These are phyloP conservation scores for Acacia concinna DNA, from an alignment of 331 rosid species.

Conservation along the genomic window DNA sequence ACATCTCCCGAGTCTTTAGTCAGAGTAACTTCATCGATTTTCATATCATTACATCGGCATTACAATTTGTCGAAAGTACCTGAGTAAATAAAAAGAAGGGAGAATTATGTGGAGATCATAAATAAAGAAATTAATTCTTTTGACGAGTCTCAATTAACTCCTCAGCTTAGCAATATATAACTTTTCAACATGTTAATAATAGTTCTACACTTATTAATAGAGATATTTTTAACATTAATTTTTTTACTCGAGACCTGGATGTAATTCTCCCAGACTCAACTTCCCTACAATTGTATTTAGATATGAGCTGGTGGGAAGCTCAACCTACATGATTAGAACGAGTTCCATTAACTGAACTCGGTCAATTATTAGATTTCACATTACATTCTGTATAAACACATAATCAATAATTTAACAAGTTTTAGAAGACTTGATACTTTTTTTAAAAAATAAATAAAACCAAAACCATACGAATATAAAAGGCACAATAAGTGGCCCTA, in stretches of 20 bases:
- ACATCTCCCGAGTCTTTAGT: too few relatives aligned
- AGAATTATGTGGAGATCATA: too few relatives aligned
- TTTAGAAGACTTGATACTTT: background rate
- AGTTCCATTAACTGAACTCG: background rate
- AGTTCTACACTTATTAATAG: too few relatives aligned
- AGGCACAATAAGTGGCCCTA: background rate
- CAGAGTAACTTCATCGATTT: too few relatives aligned
- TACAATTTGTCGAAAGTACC: background rate
- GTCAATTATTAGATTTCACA: background rate
- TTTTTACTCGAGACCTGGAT: too few relatives aligned
- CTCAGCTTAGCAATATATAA: too few relatives aligned
- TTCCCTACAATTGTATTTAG: background rate
- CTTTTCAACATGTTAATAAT: too few relatives aligned
- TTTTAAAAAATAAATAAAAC: background rate
- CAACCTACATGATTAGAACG: background rate
- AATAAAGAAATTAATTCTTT: too few relatives aligned
- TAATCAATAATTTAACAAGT: background rate
- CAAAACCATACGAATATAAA: background rate
- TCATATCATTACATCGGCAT: too few relatives aligned
- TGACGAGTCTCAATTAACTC: too few relatives aligned
- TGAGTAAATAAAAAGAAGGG: background rate
- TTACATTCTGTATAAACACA: constrained; percentile 13
- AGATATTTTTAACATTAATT: too few relatives aligned
- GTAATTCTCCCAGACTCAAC: too few relatives aligned
- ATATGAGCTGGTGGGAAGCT: background rate